Percentiles rank a stretch among this genome's conserved stretches.
These are phyloP conservation scores for Talaromyces sp. DNA, from an alignment of 2,329 filamentous ascomycete species.

Conservation along the genomic window DNA sequence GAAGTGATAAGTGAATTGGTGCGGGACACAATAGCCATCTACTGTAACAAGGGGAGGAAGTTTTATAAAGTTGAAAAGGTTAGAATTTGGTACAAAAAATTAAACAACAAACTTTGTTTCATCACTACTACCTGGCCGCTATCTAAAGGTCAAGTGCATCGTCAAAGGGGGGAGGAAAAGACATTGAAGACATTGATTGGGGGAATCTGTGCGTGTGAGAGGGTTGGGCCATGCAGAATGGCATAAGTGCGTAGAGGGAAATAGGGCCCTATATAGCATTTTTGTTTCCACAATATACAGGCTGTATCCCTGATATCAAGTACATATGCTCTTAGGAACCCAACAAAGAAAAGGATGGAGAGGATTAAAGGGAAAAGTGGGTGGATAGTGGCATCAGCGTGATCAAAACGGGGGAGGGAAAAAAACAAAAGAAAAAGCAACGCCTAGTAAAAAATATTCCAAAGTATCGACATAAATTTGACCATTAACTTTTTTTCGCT, in stretches of 20 bases:
- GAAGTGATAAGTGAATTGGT: too few species aligned
- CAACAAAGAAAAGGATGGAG: conserved; percentile 15
- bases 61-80: conserved; percentile 24
- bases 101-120: neutral
- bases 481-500: conserved; percentile 1
- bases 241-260: neutral
- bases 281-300: neutral
- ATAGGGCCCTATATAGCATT: neutral
- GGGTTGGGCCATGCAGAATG: neutral
- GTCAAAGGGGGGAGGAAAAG: neutral
- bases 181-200: neutral
- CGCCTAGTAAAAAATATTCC: neutral
- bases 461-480: neutral
- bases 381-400: neutral
- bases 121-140: neutral
- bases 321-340: neutral
- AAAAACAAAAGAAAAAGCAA: neutral
- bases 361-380: conserved; percentile 30
- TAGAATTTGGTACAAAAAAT: neutral
- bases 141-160: neutral
- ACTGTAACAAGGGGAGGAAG: too few species aligned
- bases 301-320: neutral
- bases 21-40: too few species aligned
- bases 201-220: neutral
- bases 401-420: neutral